Evolutionary conservation across 495 filamentous ascomycete species (phyloP), one percentile per base, ranked within the genome.

Genomic region (Tuber microsphaerosporum): DNA sequence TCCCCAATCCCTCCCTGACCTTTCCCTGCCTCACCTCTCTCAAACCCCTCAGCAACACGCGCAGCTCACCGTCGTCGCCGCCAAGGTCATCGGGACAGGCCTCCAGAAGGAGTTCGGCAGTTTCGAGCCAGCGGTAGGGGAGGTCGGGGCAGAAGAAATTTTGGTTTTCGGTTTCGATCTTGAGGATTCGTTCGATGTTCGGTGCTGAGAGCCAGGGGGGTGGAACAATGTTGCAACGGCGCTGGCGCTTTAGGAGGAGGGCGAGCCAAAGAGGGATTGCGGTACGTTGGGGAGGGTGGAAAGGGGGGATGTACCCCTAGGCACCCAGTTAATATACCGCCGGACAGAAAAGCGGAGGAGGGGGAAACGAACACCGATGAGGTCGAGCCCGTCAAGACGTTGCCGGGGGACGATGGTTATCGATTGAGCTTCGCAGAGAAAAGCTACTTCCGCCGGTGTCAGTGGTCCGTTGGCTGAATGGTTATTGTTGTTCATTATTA

Each of bases 361-460:
- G 80, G 83, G 80, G 76, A 72, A 71, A 89, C 90, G 86, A 85
- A 99, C 94, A 75, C 90, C 89, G 69, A 99, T 89, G 72, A 99
- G 87, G 77, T 92, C 86, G 65, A 97, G 90, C 72, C 89, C 89
- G 77, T 97, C 94, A 70, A 98, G 89, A 73, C 91, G 89, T 83
- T 97, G 94, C 44, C 95, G 93, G 73, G 95, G 95, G 61, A 98
- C 89, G 17, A 99, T 88, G 2, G 94, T 97, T 69, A 99, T 92
- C 81, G 91, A 88, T 84, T 97, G 93, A 92, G 97, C 97, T 85
- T 99, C 95, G 84, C 94, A 96, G 69, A 97, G 88, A 84, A 98
- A 99, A 81, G 93, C 92, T 68, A 97, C 91, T 86, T 99, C 95
- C 77, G 91, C 85, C 75, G 94, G 93, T 74, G 92, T 93, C 37